Percentiles rank a stretch among this genome's conserved stretches.
Evolutionary conservation across 352 stramenopile species (phyloP).

Genomic region (Phytophthora macrochlamydospora): DNA sequence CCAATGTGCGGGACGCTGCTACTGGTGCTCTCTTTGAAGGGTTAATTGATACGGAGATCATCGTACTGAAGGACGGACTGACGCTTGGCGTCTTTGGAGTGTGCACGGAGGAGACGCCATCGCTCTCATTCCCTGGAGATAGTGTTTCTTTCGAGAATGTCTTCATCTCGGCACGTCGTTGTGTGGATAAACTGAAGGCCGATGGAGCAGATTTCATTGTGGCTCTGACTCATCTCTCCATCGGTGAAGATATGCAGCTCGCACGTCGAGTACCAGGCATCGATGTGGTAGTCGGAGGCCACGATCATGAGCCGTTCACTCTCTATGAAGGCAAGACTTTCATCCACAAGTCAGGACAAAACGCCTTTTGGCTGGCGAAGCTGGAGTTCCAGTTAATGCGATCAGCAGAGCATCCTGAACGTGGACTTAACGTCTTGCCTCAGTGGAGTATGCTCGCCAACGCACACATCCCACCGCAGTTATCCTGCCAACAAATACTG

Average conservation of each 20-base stretch:
- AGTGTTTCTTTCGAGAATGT: conserved; percentile 47
- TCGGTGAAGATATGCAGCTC: conserved; percentile 67
- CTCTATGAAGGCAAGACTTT: conserved; percentile 68
- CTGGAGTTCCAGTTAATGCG: conserved; percentile 60
- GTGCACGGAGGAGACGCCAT: conserved; percentile 68
- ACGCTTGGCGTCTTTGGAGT: conserved; percentile 77
- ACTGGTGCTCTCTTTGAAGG: conserved; percentile 40
- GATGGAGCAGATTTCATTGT: conserved; percentile 74
- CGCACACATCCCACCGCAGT: conserved; percentile 45
- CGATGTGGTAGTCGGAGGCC: conserved; percentile 83
- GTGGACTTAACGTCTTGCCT: conserved; percentile 38
- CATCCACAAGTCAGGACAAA: conserved; percentile 86
- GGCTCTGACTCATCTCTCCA: conserved; percentile 74
- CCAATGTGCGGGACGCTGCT: conserved; percentile 60
- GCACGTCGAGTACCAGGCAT: conserved; percentile 54
- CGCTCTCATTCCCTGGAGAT: conserved; percentile 32
- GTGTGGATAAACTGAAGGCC: conserved; percentile 51
- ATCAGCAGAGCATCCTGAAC: conserved; percentile 28
- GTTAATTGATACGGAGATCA: conserved; percentile 59
- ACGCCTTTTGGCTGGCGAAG: conserved; percentile 75
- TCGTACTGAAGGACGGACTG: conserved; percentile 54
- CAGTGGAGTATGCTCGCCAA: conserved; percentile 81
- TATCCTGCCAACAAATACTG: conserved; percentile 55
- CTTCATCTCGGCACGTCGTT: conserved; percentile 40
- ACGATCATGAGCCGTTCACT: conserved; percentile 88